A percentile compares a stretch with the other conserved stretches of the same genome.
Evolutionary conservation across 2,329 filamentous ascomycete genomes (phyloP).

Genomic region (Xylariaceae sp.): DNA sequence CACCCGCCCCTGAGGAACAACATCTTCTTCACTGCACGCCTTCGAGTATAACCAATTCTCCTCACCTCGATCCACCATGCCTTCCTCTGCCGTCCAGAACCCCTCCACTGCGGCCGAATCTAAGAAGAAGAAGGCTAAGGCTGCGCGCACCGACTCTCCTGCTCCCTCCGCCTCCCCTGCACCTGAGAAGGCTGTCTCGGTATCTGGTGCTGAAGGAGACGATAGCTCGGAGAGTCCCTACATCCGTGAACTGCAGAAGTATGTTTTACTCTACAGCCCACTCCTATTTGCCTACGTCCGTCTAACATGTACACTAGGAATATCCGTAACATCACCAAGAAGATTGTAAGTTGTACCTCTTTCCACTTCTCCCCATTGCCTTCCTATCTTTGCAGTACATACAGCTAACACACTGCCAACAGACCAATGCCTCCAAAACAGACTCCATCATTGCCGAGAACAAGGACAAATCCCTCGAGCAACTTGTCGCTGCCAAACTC

Average conservation of each 20-base stretch:
- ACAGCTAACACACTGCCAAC: slow-evolving; percentile 13
- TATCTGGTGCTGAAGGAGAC: slow-evolving; percentile 53
- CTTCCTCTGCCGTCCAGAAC: slow-evolving; percentile 60
- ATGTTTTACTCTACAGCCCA: slow-evolving; percentile 32
- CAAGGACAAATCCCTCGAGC: slow-evolving; percentile 65
- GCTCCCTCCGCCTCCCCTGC: slow-evolving; percentile 48
- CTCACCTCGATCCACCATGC: too few species aligned
- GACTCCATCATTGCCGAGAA: slow-evolving; percentile 67
- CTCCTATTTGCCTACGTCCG: slow-evolving; percentile 2
- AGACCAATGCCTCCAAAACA: slow-evolving; percentile 70
- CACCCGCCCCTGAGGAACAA: slow-evolving; percentile 5
- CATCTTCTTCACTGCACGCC: too few species aligned
- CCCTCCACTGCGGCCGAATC: slow-evolving; percentile 58
- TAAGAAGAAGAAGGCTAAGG: slow-evolving; percentile 66
- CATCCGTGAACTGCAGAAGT: slow-evolving; percentile 90
- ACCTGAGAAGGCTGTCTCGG: slow-evolving; percentile 46
- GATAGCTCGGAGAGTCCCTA: slow-evolving; percentile 68
- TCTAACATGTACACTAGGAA: slow-evolving; percentile 52
- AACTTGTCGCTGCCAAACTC: slow-evolving; percentile 65
- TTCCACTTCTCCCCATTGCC: not conserved
- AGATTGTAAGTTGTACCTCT: slow-evolving; percentile 64
- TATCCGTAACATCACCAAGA: slow-evolving; percentile 90
- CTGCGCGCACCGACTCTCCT: slow-evolving; percentile 50
- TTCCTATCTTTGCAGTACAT: slow-evolving; percentile 1
- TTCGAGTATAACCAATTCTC: too few species aligned